A percentile compares a stretch with the other conserved stretches of the same genome.
Conservation (phyloP, 2,329 filamentous ascomycete genomes). For the Tolypocladium cylindrosporum region DNA sequence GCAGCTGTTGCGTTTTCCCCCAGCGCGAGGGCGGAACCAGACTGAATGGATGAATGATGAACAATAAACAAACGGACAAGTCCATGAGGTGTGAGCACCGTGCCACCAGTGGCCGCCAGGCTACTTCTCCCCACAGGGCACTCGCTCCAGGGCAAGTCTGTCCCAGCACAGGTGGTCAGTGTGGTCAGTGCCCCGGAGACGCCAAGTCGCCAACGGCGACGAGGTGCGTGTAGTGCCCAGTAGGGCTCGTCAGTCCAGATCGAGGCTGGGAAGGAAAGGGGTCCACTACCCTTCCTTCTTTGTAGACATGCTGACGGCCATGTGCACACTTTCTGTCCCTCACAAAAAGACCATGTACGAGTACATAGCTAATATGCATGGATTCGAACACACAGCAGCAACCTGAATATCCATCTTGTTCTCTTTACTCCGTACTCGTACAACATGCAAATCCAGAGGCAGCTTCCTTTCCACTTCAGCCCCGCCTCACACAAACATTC, state of each 20-base stretch:
- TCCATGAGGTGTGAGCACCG: not conserved
- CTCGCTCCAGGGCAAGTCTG: not conserved
- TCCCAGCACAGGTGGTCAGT: not conserved
- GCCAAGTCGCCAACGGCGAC: too few relatives aligned
- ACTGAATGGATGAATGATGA: not conserved
- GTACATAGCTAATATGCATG: not conserved
- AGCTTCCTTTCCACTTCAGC: not conserved
- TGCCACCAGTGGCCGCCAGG: not conserved
- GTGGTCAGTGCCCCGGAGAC: not conserved
- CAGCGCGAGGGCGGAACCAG: not conserved
- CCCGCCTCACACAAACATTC: not conserved
- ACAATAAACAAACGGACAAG: not conserved
- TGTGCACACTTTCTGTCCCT: not conserved
- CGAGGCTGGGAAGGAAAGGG: too few relatives aligned
- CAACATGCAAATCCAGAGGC: too few relatives aligned
- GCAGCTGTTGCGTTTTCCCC: not conserved
- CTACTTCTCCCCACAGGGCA: not conserved
- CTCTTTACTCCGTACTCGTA: too few relatives aligned
- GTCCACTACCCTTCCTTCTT: too few relatives aligned
- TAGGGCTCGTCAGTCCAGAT: too few relatives aligned
- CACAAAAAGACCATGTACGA: not conserved
- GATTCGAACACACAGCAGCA: not conserved
- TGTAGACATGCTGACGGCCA: not conserved
- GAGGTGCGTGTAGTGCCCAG: too few relatives aligned
- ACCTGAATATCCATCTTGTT: not conserved